Base-by-base conservation (phyloP, 257 asterid genomes). In the Salvia rosmarinus region DNA sequence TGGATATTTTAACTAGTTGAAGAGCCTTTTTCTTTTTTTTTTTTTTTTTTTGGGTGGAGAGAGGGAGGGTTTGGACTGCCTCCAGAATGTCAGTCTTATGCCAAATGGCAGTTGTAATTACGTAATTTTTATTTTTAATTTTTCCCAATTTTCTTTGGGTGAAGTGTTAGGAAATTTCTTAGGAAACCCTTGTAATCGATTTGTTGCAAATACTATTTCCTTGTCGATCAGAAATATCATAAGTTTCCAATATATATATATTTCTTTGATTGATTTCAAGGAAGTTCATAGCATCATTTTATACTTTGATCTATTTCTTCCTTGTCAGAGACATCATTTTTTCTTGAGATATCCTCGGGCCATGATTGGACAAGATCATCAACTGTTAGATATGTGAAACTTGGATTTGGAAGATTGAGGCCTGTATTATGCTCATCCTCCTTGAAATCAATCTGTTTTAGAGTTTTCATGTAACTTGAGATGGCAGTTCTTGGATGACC, bases 401-500 rank as follows among this genome's bases (percentile, higher is more conserved):
- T 74, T 34, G 75, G 46, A 74, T 83, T 85, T 21, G 93, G 91
- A 72, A 83, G 87, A 81, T 88, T 68, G 51, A 91, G 90, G 39
- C 84, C 86, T 32, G 70, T 1, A 10, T 55, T 58, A 74, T 82
- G 81, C 60, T 82, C 86, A 21, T 77, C 17, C 32, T 84, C 84
- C 20, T 68, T 80, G 54, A 85, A 88, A 25, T 80, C 79, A 0
- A 65, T 78, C 73, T 52, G 85, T 44, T 72, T 86, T 39, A 85
- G 65, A n/a, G 83, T 86, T 75, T 17, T 78, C 78, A 28, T 68
- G 84, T 82, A 89, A 73, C 78, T 85, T 4, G 74, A 13, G 43
- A 81, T 80, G 70, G 96, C 96, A 17, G 64, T 54, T 69, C 67
- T 55, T 8, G 97, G 96, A 72, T 84, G 86, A 68, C 93, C 97